These are phyloP conservation scores for Aspergillus hiratsukae DNA, from an alignment of 2,329 filamentous ascomycete species.

Conservation along the genomic window DNA sequence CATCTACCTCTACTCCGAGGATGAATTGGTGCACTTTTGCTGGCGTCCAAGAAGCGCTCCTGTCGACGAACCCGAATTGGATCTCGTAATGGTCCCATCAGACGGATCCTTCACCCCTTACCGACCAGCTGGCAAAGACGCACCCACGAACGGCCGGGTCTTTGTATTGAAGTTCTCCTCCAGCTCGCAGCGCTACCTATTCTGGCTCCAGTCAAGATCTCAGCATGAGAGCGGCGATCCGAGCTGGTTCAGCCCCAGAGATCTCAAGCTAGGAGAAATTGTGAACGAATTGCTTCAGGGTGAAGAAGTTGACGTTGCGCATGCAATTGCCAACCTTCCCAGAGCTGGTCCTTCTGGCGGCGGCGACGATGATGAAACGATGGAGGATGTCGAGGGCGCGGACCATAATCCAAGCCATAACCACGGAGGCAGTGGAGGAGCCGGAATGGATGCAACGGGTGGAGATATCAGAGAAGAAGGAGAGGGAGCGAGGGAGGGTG, in stretches of 20 bases:
- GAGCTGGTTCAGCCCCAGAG: conserved; percentile 77
- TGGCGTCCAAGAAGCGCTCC: conserved; percentile 78
- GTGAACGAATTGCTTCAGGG: conserved; percentile 82
- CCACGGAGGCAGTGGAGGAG: conserved; percentile 66
- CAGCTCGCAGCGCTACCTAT: conserved; percentile 84
- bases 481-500: conserved; percentile 80
- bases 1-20: conserved; percentile 87
- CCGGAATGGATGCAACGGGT: conserved; percentile 80
- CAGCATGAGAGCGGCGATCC: conserved; percentile 68
- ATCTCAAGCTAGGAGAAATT: conserved; percentile 81
- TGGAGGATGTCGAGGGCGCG: conserved; percentile 68
- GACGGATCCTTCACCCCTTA: conserved; percentile 87
- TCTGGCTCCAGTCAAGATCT: conserved; percentile 92
- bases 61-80: conserved; percentile 70
- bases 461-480: conserved; percentile 91
- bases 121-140: conserved; percentile 60
- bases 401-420: conserved; percentile 56
- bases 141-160: conserved; percentile 74
- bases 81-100: conserved; percentile 87
- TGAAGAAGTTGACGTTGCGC: conserved; percentile 75
- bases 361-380: conserved; percentile 67
- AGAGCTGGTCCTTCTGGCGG: conserved; percentile 43
- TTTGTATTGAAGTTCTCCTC: conserved; percentile 92
- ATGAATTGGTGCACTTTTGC: conserved; percentile 95
- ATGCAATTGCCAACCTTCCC: conserved; percentile 64